Evolutionary conservation across 345 rosid genomes (phyloP).

Genomic region (Gossypium anomalum): DNA sequence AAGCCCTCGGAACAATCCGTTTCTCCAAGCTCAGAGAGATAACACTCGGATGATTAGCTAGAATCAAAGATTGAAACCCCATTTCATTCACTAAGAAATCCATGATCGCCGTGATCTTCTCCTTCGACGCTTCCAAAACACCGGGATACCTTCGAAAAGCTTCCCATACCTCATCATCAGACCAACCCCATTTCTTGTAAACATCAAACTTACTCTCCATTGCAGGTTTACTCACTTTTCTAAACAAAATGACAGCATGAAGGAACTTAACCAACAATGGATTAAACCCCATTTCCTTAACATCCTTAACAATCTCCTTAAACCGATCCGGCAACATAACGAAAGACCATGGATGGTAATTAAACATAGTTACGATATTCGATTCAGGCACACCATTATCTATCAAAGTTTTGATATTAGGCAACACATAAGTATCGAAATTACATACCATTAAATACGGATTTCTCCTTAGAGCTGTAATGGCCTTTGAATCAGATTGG

Average conservation of each 20-base stretch:
- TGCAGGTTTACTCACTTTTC: background rate
- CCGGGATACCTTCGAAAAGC: slow-evolving; percentile 11
- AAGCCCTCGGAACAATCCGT: slow-evolving; percentile 31
- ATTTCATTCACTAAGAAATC: slow-evolving; percentile 21
- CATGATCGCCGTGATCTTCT: slow-evolving; percentile 14
- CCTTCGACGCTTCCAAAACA: background rate
- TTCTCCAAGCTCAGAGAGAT: slow-evolving; percentile 19
- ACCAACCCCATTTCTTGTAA: slow-evolving; percentile 30
- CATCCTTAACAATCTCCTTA: slow-evolving; percentile 15
- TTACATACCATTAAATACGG: background rate
- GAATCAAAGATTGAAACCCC: background rate
- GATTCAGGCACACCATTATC: slow-evolving; percentile 26
- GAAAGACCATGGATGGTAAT: background rate
- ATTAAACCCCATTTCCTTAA: slow-evolving; percentile 21
- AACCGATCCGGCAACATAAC: background rate
- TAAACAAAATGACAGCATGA: background rate
- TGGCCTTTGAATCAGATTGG: slow-evolving; percentile 5
- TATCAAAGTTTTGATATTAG: slow-evolving; percentile 15
- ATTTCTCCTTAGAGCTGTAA: slow-evolving; percentile 17
- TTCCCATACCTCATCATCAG: slow-evolving; percentile 15
- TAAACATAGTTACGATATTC: slow-evolving; percentile 1
- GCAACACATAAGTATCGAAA: background rate
- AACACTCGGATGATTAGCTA: background rate
- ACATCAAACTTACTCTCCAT: slow-evolving; percentile 21
- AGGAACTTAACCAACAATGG: slow-evolving; percentile 20